A percentile compares a stretch with the other conserved stretches of the same genome.
Conservation (phyloP, 257 asterid genomes). For the Marsdenia floribunda region DNA sequence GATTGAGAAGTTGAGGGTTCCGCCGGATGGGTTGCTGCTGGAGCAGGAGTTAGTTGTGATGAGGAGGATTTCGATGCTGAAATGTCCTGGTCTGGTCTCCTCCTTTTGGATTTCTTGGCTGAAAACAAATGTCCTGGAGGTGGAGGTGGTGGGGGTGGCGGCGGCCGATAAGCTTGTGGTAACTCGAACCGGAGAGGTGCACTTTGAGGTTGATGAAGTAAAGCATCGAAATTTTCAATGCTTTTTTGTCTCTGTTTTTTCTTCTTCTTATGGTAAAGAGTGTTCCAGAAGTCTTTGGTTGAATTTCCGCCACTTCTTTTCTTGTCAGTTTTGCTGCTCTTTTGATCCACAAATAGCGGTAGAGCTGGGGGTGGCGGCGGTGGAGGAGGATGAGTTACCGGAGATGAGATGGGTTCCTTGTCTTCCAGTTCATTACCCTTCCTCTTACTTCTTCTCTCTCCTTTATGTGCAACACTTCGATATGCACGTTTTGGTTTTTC, state of each 20-base stretch:
- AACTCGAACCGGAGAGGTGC: conserved; percentile 36
- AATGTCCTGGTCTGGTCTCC: conserved; percentile 42
- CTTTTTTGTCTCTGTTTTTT: conserved; percentile 68
- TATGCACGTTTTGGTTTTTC: conserved; percentile 27
- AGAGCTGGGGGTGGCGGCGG: conserved; percentile 44
- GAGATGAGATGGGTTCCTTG: conserved; percentile 17
- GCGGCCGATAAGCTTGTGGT: conserved; percentile 39
- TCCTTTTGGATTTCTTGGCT: conserved; percentile 55
- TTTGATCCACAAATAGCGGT: conserved; percentile 26
- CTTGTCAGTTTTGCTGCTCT: conserved; percentile 37
- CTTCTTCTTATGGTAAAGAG: conserved; percentile 71
- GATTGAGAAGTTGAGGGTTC: conserved; percentile 18
- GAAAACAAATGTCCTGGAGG: conserved; percentile 46
- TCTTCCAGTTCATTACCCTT: conserved; percentile 27
- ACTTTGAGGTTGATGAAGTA: conserved; percentile 45
- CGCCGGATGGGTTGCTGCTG: conserved; percentile 26
- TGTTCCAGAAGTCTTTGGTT: conserved; percentile 65
- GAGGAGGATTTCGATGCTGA: conserved; percentile 24
- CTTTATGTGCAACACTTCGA: conserved; percentile 30
- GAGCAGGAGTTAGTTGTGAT: conserved; percentile 27
- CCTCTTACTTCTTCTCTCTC: conserved; percentile 39
- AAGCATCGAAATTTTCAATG: conserved; percentile 58
- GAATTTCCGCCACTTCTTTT: conserved; percentile 58
- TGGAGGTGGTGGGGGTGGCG: conserved; percentile 47
- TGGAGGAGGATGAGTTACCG: conserved; percentile 34